These are phyloP conservation scores for Neckera pumila DNA, from an alignment of 225 moss, liverwort and hornwort species.

Conservation along the genomic window DNA sequence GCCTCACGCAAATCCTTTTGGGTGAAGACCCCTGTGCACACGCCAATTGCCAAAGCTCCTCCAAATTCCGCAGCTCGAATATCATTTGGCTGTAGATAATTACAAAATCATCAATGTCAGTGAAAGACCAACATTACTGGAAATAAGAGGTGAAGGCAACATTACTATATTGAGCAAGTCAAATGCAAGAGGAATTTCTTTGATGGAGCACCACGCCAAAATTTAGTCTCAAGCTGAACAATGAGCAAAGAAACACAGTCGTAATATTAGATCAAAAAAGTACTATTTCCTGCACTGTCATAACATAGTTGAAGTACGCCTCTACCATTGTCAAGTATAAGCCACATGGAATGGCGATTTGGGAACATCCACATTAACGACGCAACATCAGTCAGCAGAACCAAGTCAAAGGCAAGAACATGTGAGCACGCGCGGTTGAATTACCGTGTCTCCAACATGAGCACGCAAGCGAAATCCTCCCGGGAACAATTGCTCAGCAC, in stretches of 20 bases:
- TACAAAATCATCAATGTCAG: neutral
- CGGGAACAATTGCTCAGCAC: constrained; percentile 55
- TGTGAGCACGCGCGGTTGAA: neutral
- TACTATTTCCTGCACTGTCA: neutral
- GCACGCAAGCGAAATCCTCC: constrained; percentile 63
- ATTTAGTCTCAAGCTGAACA: neutral
- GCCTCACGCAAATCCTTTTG: constrained; percentile 62
- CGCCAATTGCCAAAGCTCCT: constrained; percentile 77
- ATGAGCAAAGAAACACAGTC: neutral
- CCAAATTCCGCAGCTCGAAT: constrained; percentile 78
- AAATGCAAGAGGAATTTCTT: neutral
- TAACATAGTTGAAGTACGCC: neutral
- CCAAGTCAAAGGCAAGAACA: neutral
- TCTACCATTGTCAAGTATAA: neutral
- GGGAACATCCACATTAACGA: neutral
- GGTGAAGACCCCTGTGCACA: constrained; percentile 73
- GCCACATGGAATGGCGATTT: neutral
- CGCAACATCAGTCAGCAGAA: neutral
- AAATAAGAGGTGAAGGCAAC: neutral
- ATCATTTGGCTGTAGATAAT: constrained; percentile 61
- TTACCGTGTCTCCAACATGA: constrained; percentile 92
- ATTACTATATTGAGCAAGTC: neutral
- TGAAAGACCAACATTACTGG: neutral
- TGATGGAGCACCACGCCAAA: neutral
- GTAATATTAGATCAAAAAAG: neutral